Base-by-base conservation (phyloP, 2,329 filamentous ascomycete genomes). In the Xylogone sp. region DNA sequence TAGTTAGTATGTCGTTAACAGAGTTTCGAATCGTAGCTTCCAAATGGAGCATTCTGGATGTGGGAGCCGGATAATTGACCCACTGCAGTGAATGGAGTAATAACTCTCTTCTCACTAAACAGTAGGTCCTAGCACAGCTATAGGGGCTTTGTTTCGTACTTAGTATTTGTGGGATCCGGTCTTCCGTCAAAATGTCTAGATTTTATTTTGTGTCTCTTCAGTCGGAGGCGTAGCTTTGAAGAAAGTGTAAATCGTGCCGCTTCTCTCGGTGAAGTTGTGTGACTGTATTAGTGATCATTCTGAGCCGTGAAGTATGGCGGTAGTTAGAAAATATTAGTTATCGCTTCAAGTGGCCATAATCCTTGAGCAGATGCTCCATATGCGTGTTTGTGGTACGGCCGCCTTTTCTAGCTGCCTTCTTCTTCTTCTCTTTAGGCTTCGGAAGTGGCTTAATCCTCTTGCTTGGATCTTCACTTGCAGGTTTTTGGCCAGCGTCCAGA, bases 361-460 rank as follows among this genome's bases (percentile, higher is more conserved):
- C 65, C 46, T 59, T 61, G 43, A 65, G 58, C 22, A 66, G 59
- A 55, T 68, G 65, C 42, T 54, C 45, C 66, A 69, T 69, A 50
- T 69, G 66, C 21, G 58, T 58, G 46, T 69, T 69, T 18, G 65
- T 69, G 21, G 62, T 64, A 48, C 65, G 64, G 31, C 65, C 65
- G 45, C 64, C 65, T 49, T 63, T 64, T 52, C 65, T 57, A 21
- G 62, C 55, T 21, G 61, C 61, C 50, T 63, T 65, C 60, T 65
- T 67, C 62, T 68, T 68, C 57, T 67, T 67, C 57, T 68, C 65
- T 55, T 69, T 69, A 22, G 57, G 50, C 54, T 68, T 68, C 21
- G 64, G 61, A 24, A 61, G 56, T 21, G 61, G 56, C 51, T 67
- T 68, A 43, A 68, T 55, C 42, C 65, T 61, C 56, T 67, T 69